Conservation (phyloP, 2,329 filamentous ascomycete genomes). For the Daldinia sp. region DNA sequence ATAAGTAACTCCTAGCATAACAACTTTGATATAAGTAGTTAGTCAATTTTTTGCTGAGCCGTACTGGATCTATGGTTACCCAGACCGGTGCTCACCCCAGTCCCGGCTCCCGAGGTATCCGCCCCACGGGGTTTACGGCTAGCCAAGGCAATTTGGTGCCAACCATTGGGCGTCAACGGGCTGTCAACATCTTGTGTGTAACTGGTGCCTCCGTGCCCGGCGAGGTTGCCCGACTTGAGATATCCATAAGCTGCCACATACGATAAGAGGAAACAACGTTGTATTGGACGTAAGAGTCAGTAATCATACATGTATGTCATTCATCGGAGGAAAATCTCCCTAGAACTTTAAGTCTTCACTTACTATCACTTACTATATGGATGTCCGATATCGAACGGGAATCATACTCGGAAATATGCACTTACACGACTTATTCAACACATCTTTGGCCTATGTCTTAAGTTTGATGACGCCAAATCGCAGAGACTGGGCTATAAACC, state of each 20-base stretch:
- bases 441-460: neutral
- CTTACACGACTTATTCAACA: neutral
- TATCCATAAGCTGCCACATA: neutral
- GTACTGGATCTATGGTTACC: neutral
- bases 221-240: neutral
- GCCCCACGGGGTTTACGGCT: constrained; percentile 31
- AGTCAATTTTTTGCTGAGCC: constrained; percentile 15
- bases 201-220: neutral
- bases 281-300: neutral
- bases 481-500: neutral
- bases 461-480: neutral
- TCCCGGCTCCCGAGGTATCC: constrained; percentile 25
- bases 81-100: constrained; percentile 12
- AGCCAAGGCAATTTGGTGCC: neutral
- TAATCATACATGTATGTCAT: neutral
- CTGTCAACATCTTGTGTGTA: constrained; percentile 1
- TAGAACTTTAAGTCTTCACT: neutral
- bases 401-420: neutral
- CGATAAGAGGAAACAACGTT: neutral
- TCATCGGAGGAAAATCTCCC: neutral
- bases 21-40: constrained; percentile 5
- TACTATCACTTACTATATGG: constrained; percentile 13
- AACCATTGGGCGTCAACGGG: constrained; percentile 1
- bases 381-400: constrained; percentile 8
- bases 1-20: constrained; percentile 7